Base-by-base conservation (phyloP, 331 rosid species). In the Pyrus hybrid region DNA sequence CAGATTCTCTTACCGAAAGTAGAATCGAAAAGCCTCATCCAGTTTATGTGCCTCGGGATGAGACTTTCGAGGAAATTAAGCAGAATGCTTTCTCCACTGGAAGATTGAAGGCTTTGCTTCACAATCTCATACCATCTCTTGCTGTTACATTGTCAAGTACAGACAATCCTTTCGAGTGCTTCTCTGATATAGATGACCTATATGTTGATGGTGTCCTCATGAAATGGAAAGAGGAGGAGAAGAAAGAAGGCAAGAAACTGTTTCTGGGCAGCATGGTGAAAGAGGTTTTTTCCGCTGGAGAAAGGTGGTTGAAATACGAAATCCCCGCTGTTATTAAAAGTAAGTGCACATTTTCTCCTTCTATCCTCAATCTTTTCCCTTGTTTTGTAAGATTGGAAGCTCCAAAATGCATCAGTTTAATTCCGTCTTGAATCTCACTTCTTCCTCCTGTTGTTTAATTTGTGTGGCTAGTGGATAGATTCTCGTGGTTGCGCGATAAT, bases 1-100 rank as follows among this genome's bases (percentile, higher is more conserved):
- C n/a, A n/a, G n/a, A n/a, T n/a, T n/a, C n/a, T 23, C 80, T 57
- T 43, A 64, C 79, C 45, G 99, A 94, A 89, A 90, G 83, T 66
- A 90, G 99, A 86, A 82, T 94, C 22, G 97, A 94, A 43, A 94
- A 94, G 91, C 99, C 99, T 20, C 91, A 87, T 74, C 97, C 99
- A 17, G 91, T 94, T 12, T 94, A 91, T 66, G 99, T 94, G 76
- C 99, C 99, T 5, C 85, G 99, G 12, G 99, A 94, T 76, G 97
- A 94, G 84, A 89, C 95, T 68, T 94, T 94, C 76, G 99, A 90
- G 67, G 99, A 94, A 86, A 90, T 90, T 63, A 94, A 94, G 80
- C 96, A 92, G 81, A 62, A 83, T 61, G 83, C 96, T 49, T 94
- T 94, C 86, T 85, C 96, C 17, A 87, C 93, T 41, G 99, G 99